These are phyloP conservation scores for Keithomyces neogunnii DNA, from an alignment of 2,329 filamentous ascomycete species.

Conservation along the genomic window DNA sequence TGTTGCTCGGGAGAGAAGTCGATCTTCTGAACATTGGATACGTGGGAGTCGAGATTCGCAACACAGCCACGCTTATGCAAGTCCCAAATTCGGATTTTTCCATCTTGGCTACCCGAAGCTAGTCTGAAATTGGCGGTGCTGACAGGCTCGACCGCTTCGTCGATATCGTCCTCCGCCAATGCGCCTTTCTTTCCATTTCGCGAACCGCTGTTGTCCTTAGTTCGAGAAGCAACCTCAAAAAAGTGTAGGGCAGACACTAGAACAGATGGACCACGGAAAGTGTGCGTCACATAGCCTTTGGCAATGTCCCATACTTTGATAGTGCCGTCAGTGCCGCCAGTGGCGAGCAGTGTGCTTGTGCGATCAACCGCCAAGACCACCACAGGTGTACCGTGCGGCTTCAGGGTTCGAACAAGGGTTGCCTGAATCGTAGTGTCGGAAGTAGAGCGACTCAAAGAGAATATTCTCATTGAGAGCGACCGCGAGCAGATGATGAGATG, in stretches of 20 bases:
- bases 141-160: constrained; percentile 32
- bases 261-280: constrained; percentile 86
- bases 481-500: constrained; percentile 88
- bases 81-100: constrained; percentile 87
- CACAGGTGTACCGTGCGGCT: constrained; percentile 85
- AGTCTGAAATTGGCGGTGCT: constrained; percentile 59
- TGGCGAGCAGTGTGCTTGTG: constrained; percentile 83
- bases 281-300: constrained; percentile 87
- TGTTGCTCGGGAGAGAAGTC: constrained; percentile 73
- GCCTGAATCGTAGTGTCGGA: constrained; percentile 51
- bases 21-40: constrained; percentile 84
- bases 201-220: constrained; percentile 16
- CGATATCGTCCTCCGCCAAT: constrained; percentile 23
- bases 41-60: constrained; percentile 79
- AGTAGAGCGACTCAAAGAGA: constrained; percentile 55
- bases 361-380: constrained; percentile 77
- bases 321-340: constrained; percentile 83
- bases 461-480: constrained; percentile 94
- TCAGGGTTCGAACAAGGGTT: constrained; percentile 69
- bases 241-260: constrained; percentile 87
- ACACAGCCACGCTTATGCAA: constrained; percentile 72
- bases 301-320: constrained; percentile 96
- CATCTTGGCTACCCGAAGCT: constrained; percentile 88
- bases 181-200: constrained; percentile 27
- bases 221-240: constrained; percentile 61